Evolutionary conservation across 805 yeast species (phyloP).

Genomic region (Candida sanyiensis): DNA sequence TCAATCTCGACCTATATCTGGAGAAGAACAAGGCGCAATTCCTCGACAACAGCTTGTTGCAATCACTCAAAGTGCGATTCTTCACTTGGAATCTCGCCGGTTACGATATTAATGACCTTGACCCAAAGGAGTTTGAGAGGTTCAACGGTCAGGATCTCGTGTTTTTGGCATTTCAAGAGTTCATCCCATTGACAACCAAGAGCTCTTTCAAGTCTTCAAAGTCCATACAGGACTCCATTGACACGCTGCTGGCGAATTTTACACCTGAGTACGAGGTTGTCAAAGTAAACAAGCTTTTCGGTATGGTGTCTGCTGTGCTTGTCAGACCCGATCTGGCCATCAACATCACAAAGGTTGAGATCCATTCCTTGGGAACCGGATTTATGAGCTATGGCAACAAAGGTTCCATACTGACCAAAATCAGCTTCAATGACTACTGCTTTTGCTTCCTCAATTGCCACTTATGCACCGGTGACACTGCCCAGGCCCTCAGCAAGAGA

Average conservation of each 20-base stretch:
- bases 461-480: conserved; percentile 45
- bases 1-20: conserved; percentile 16
- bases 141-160: conserved; percentile 29
- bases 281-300: conserved; percentile 44
- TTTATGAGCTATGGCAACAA: conserved; percentile 58
- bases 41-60: conserved; percentile 13
- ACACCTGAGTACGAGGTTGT: conserved; percentile 30
- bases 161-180: conserved; percentile 44
- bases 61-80: conserved; percentile 22
- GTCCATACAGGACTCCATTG: conserved; percentile 12
- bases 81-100: conserved; percentile 38
- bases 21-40: conserved; percentile 14
- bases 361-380: conserved; percentile 50
- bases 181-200: conserved; percentile 40
- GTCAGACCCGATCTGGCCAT: conserved; percentile 28
- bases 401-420: conserved; percentile 46
- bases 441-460: conserved; percentile 45
- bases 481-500: conserved; percentile 32
- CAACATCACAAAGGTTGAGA: conserved; percentile 36
- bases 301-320: conserved; percentile 44
- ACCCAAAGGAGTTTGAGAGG: conserved; percentile 13
- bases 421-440: conserved; percentile 24
- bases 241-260: background rate
- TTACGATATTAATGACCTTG: conserved; percentile 16
- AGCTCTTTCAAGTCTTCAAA: conserved; percentile 29